These are phyloP conservation scores for Aspergillus hortae DNA, from an alignment of 2,329 filamentous ascomycete species.

Conservation along the genomic window DNA sequence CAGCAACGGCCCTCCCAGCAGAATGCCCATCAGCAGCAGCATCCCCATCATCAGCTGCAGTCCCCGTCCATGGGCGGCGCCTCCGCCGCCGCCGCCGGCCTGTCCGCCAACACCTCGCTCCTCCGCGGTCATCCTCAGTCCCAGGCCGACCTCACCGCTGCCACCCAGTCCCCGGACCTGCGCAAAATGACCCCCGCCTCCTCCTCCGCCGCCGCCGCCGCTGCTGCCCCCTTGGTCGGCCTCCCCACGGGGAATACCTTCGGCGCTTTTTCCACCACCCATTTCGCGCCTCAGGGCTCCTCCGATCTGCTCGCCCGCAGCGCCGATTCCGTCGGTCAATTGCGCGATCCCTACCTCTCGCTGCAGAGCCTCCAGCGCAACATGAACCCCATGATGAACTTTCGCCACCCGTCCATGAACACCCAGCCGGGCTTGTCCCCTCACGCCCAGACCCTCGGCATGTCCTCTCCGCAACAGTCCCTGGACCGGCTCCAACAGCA, in stretches of 20 bases:
- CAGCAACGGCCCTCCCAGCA: constrained; percentile 23
- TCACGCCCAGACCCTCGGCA: constrained; percentile 25
- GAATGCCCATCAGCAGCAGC: constrained; percentile 22
- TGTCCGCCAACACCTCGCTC: constrained; percentile 23
- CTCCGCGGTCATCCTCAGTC: constrained; percentile 20
- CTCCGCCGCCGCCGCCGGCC: constrained; percentile 25
- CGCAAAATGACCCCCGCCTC: constrained; percentile 32
- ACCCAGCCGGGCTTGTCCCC: constrained; percentile 24
- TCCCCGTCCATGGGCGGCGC: constrained; percentile 27
- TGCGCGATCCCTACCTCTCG: constrained; percentile 21
- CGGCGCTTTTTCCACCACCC: constrained; percentile 22
- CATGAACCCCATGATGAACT: constrained; percentile 29
- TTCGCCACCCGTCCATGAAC: constrained; percentile 24
- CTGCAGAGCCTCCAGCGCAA: constrained; percentile 29
- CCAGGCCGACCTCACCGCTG: constrained; percentile 21
- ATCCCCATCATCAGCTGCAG: constrained; percentile 23
- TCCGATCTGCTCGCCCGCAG: constrained; percentile 26
- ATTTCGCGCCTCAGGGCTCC: constrained; percentile 27
- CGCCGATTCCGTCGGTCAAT: constrained; percentile 24
- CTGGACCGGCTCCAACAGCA: constrained; percentile 28
- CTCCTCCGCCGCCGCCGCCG: constrained; percentile 6
- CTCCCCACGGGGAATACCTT: constrained; percentile 26
- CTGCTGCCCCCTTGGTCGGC: constrained; percentile 23
- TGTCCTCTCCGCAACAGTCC: constrained; percentile 31
- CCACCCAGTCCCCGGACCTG: constrained; percentile 27